Conservation (phyloP, 75 land plant species). For the Sequoia sempervirens region DNA sequence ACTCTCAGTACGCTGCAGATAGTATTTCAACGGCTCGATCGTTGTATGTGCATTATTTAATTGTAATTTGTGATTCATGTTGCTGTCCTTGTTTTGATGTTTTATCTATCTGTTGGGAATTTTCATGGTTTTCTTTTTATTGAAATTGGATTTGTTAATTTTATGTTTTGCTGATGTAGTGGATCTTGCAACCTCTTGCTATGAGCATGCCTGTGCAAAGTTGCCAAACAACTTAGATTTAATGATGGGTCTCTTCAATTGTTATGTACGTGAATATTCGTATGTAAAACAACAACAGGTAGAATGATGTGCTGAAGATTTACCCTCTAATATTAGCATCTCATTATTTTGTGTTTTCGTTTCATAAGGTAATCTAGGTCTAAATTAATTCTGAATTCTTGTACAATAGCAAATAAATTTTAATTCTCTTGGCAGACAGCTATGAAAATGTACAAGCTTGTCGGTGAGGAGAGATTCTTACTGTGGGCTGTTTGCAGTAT, state of each 20-base stretch:
- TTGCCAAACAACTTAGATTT: conserved; percentile 69
- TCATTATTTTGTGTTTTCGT: neutral
- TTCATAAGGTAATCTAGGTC: neutral
- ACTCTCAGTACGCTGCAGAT: conserved; percentile 91
- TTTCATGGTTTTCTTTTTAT: neutral
- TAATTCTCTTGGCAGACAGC: conserved; percentile 63
- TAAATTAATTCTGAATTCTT: neutral
- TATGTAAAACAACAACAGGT: conserved; percentile 99
- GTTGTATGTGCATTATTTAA: conserved; percentile 33
- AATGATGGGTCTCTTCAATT: conserved; percentile 88
- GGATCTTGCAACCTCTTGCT: conserved; percentile 87
- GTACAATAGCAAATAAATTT: neutral
- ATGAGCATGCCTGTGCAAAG: conserved; percentile 86
- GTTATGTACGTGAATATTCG: conserved; percentile 86
- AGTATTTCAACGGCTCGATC: conserved; percentile 88
- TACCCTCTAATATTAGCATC: conserved; percentile 3
- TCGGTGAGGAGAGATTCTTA: conserved; percentile 78
- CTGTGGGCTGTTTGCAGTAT: conserved; percentile 99
- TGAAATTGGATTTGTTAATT: conserved; percentile 4
- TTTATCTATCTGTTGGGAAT: neutral
- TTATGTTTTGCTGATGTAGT: conserved; percentile 25
- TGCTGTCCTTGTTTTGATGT: conserved; percentile 4
- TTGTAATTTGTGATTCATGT: neutral
- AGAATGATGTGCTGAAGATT: neutral
- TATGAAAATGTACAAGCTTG: conserved; percentile 89